Percentiles rank a stretch among this genome's conserved stretches.
phyloP scores from a whole-genome alignment of 768 basidiomycete species.

The Imleria badia region DNA sequence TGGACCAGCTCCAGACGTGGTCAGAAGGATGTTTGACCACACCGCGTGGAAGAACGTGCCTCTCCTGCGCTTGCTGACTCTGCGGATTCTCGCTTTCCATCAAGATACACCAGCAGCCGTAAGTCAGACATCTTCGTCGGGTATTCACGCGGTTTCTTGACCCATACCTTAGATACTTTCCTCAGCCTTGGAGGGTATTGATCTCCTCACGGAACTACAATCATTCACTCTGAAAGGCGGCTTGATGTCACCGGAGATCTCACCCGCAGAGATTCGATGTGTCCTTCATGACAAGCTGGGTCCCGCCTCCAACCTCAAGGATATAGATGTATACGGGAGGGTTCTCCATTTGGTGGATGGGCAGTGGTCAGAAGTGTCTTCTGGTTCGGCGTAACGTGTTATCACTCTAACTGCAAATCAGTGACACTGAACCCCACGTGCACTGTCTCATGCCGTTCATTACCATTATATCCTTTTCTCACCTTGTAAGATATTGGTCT shows the following conservation, averaged over 20 bases:
- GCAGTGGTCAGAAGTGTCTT: neutral
- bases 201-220: neutral
- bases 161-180: neutral
- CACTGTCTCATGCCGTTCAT: too few relatives aligned
- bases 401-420: too few relatives aligned
- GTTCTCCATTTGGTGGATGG: slow-evolving; percentile 1
- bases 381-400: neutral
- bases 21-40: neutral
- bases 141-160: slow-evolving; percentile 3
- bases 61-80: slow-evolving; percentile 4
- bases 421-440: too few relatives aligned
- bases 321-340: neutral
- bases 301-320: neutral
- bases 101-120: neutral
- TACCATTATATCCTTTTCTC: too few relatives aligned
- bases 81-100: neutral
- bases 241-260: neutral
- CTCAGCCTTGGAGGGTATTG: neutral
- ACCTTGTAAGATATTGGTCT: too few relatives aligned
- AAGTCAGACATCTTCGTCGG: neutral
- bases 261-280: neutral
- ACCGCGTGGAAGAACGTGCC: neutral
- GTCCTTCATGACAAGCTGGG: slow-evolving; percentile 1
- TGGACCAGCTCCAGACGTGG: neutral
- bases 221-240: neutral